Base-by-base conservation (phyloP, 495 filamentous ascomycete species). In the Chaetomidium leptoderma region DNA sequence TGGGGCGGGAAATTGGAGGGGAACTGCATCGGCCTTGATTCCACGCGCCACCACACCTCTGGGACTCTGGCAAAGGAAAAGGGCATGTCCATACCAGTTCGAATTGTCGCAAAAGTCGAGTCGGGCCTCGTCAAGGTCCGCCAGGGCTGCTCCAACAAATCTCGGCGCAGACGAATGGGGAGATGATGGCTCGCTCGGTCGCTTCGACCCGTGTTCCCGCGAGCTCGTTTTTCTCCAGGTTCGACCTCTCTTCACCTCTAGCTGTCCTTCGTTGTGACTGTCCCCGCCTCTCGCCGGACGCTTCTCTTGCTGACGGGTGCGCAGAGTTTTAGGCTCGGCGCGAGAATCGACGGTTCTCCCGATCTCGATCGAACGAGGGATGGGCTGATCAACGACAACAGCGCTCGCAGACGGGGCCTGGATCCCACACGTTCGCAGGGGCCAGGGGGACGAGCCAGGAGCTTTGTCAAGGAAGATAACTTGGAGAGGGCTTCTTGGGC, bases 1-100 rank as follows among this genome's bases (percentile, higher is more conserved):
- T 33, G 39, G 30, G 23, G 23, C 33, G 59, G 54, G 60, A 62
- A 58, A 62, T 62, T 62, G 60, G 37, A 62, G 60, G 60, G 49
- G 60, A 46, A 36, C 10, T 47, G 47, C 40, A 58, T 29, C 40
- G 17, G 46, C 2, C 36, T 2, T 33, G 29, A 7, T 32, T 37
- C 23, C 30, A 19, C 21, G 16, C 30, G 36, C n/a, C n/a, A n/a
- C n/a, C n/a, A n/a, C n/a, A n/a, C n/a, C n/a, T n/a, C n/a, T n/a
- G n/a, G n/a, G n/a, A n/a, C n/a, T n/a, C n/a, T n/a, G n/a, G n/a
- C n/a, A n/a, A n/a, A n/a, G n/a, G n/a, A n/a, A 23, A 23, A 23
- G 40, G 19, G 19, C 36, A 43, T 27, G 23, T 27, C 8, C n/a
- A n/a, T n/a, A n/a, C 4, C n/a, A n/a, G n/a, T n/a, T n/a, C 36